phyloP scores from a whole-genome alignment of 2,329 filamentous ascomycete genomes.

The Penicillium sp. region DNA sequence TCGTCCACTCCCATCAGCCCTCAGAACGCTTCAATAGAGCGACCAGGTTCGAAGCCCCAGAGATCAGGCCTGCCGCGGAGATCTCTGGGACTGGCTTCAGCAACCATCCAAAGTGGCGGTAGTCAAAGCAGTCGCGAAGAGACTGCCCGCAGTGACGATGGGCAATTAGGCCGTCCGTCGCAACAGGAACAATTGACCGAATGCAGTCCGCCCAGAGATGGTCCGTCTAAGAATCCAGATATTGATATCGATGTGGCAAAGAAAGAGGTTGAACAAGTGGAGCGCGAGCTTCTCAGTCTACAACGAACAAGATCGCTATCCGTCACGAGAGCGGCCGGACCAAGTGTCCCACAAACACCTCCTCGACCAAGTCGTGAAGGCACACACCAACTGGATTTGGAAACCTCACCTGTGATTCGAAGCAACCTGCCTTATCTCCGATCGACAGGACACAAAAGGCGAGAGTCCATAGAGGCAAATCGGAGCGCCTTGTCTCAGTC shows the following conservation, averaged over 20 bases:
- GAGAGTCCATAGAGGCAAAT: conserved; percentile 44
- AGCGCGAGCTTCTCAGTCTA: conserved; percentile 13
- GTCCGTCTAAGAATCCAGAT: conserved; percentile 20
- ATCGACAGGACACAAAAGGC: conserved; percentile 46
- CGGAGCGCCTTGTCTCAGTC: conserved; percentile 27
- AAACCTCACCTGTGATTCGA: conserved; percentile 50
- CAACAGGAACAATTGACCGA: conserved; percentile 58
- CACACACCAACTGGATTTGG: conserved; percentile 54
- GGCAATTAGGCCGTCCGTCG: conserved; percentile 54
- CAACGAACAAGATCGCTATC: conserved; percentile 23
- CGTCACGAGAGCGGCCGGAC: conserved; percentile 16
- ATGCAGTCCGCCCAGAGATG: conserved; percentile 33
- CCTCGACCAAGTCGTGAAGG: conserved; percentile 63
- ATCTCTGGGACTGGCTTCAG: conserved; percentile 5
- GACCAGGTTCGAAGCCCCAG: conserved; percentile 8
- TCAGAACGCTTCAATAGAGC: conserved; percentile 17
- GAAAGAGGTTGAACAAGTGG: conserved; percentile 32
- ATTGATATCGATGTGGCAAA: conserved; percentile 17
- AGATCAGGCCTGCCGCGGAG: conserved; percentile 10
- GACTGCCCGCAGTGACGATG: conserved; percentile 1
- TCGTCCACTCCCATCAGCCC: conserved; percentile 15
- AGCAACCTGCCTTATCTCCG: conserved; percentile 50
- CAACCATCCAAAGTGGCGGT: conserved; percentile 3
- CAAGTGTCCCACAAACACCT: conserved; percentile 42
- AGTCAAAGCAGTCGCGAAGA: background rate